These are phyloP conservation scores for Vigna hirtella DNA, from an alignment of 306 rosid species.

Conservation along the genomic window DNA sequence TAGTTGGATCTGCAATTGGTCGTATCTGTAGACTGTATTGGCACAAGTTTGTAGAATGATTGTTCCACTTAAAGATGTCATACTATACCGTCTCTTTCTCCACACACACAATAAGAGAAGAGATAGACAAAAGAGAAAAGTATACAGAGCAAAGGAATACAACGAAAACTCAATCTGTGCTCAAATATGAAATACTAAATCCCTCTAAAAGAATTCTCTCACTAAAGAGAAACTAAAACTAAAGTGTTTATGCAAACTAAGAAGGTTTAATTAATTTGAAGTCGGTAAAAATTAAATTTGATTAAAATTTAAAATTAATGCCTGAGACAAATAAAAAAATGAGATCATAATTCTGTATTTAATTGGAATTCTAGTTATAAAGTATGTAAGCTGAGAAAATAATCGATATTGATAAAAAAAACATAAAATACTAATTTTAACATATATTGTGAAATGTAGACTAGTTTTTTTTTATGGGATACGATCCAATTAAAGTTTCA, in stretches of 20 bases:
- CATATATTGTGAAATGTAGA: not conserved
- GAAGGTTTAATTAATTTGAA: not conserved
- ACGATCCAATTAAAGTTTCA: not conserved
- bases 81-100: too few relatives aligned
- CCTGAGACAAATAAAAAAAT: not conserved
- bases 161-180: not conserved
- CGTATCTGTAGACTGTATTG: too few relatives aligned
- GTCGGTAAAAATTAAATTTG: too few relatives aligned
- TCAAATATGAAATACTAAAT: not conserved
- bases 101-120: too few relatives aligned
- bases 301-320: not conserved
- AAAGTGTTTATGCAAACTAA: not conserved
- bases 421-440: not conserved
- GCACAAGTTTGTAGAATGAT: too few relatives aligned
- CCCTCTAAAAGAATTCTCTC: not conserved
- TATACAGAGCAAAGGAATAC: too few relatives aligned
- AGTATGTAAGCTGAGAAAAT: not conserved
- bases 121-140: too few relatives aligned
- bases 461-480: not conserved
- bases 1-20: not conserved
- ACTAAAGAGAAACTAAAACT: not conserved
- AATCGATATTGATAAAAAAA: not conserved
- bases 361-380: too few relatives aligned
- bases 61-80: too few relatives aligned
- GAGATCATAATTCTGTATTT: too few relatives aligned